These are phyloP conservation scores for Oryza meyeriana DNA, from an alignment of 176 grass and related monocot species.

Conservation along the genomic window DNA sequence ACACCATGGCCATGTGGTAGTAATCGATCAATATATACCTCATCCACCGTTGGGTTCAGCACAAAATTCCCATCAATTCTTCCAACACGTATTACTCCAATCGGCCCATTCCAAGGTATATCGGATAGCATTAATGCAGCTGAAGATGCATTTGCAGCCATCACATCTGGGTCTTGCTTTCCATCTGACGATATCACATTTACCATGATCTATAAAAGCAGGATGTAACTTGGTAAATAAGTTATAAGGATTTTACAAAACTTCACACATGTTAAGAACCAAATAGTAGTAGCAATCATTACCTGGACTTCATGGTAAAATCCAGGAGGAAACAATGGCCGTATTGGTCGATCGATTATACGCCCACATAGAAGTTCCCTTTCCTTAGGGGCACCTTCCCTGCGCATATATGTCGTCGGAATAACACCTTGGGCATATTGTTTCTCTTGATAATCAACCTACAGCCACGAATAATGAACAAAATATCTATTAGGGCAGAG, in stretches of 20 bases:
- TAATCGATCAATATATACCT: constrained; percentile 48
- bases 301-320: constrained; percentile 99
- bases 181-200: constrained; percentile 86
- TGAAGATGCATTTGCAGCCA: constrained; percentile 97
- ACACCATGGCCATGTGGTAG: not conserved
- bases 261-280: constrained; percentile 7
- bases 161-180: constrained; percentile 97
- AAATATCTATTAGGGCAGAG: not conserved
- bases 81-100: constrained; percentile 90
- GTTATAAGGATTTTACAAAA: constrained; percentile 12
- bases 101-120: constrained; percentile 95
- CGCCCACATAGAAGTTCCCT: constrained; percentile 92
- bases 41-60: constrained; percentile 88
- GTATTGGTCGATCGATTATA: constrained; percentile 91
- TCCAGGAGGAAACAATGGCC: constrained; percentile 84
- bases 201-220: constrained; percentile 61
- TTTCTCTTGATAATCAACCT: constrained; percentile 99
- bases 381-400: constrained; percentile 97
- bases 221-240: constrained; percentile 1
- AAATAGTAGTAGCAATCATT: constrained; percentile 16
- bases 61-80: constrained; percentile 88
- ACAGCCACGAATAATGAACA: constrained; percentile 5
- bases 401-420: constrained; percentile 94
- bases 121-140: constrained; percentile 94
- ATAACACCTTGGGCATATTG: constrained; percentile 94